These are phyloP conservation scores for Delitschia confertaspora DNA, from an alignment of 495 filamentous ascomycete species.

Conservation along the genomic window DNA sequence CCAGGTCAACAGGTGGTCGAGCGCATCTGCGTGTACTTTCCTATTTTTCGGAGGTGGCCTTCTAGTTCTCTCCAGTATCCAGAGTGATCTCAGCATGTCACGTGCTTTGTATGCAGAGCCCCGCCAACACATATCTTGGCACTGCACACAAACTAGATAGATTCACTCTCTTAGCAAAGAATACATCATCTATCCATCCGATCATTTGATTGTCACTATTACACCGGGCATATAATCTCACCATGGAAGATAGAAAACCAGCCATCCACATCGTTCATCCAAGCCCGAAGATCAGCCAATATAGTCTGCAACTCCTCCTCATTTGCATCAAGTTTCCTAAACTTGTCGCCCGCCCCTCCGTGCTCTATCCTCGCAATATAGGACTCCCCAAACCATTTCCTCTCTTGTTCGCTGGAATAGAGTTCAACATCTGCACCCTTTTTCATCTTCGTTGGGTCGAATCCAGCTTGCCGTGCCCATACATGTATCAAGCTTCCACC, in stretches of 20 bases:
- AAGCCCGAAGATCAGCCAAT: slow-evolving; percentile 37
- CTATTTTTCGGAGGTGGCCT: no score
- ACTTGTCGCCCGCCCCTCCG: slow-evolving; percentile 34
- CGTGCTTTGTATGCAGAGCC: no score
- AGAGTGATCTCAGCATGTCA: no score
- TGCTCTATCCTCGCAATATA: slow-evolving; percentile 30
- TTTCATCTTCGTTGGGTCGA: slow-evolving; percentile 31
- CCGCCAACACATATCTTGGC: no score
- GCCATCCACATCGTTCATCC: slow-evolving; percentile 39
- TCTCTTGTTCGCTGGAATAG: slow-evolving; percentile 38
- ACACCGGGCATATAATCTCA: slow-evolving; percentile 41
- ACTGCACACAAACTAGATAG: no score
- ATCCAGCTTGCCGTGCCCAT: slow-evolving; percentile 45
- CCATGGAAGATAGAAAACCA: slow-evolving; percentile 46
- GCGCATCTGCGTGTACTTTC: no score
- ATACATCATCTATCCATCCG: no score
- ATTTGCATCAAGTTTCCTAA: slow-evolving; percentile 34
- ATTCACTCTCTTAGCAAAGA: no score
- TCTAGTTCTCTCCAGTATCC: no score
- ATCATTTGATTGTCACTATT: slow-evolving; percentile 1
- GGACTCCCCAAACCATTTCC: slow-evolving; percentile 35
- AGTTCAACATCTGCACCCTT: slow-evolving; percentile 38
- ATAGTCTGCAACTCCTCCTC: slow-evolving; percentile 39
- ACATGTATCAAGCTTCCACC: slow-evolving; percentile 39
- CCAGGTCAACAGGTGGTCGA: no score